Conservation (phyloP, 495 filamentous ascomycete species). For the Xylaria intraflava region DNA sequence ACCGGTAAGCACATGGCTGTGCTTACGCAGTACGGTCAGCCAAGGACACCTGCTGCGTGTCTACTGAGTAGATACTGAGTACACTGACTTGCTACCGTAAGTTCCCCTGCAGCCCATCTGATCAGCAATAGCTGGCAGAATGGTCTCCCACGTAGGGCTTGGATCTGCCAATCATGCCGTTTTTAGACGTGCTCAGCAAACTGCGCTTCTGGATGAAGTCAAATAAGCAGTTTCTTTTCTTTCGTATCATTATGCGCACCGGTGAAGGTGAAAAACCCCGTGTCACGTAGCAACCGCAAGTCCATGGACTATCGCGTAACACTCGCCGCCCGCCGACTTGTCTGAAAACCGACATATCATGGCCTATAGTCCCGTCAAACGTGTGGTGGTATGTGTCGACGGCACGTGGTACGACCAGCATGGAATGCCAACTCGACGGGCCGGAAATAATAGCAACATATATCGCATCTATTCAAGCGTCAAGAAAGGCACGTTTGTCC, state of each 20-base stretch:
- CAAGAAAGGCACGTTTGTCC: slow-evolving; percentile 11
- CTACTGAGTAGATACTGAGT: too few relatives aligned
- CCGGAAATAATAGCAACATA: slow-evolving; percentile 11
- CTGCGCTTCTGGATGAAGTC: not conserved
- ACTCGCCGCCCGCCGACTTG: not conserved
- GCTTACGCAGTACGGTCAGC: too few relatives aligned
- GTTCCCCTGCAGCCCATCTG: slow-evolving; percentile 3
- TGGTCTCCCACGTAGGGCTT: slow-evolving; percentile 9
- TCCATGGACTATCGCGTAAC: not conserved
- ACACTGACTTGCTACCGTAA: too few relatives aligned
- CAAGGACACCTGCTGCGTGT: too few relatives aligned
- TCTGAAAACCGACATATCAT: not conserved
- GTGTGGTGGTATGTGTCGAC: slow-evolving; percentile 10
- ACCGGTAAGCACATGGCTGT: too few relatives aligned
- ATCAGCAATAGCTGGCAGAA: too few relatives aligned
- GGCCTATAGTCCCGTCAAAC: slow-evolving; percentile 9
- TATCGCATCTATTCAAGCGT: slow-evolving; percentile 10
- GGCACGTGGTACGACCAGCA: slow-evolving; percentile 10
- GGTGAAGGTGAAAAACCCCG: not conserved
- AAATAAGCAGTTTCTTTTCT: slow-evolving; percentile 3
- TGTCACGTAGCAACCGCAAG: not conserved
- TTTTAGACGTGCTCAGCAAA: slow-evolving; percentile 6
- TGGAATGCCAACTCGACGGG: slow-evolving; percentile 5
- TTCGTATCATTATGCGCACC: not conserved
- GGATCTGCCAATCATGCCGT: slow-evolving; percentile 7